phyloP scores from a whole-genome alignment of 805 yeast genomes.

The Wilhelminamyces savonicus region DNA sequence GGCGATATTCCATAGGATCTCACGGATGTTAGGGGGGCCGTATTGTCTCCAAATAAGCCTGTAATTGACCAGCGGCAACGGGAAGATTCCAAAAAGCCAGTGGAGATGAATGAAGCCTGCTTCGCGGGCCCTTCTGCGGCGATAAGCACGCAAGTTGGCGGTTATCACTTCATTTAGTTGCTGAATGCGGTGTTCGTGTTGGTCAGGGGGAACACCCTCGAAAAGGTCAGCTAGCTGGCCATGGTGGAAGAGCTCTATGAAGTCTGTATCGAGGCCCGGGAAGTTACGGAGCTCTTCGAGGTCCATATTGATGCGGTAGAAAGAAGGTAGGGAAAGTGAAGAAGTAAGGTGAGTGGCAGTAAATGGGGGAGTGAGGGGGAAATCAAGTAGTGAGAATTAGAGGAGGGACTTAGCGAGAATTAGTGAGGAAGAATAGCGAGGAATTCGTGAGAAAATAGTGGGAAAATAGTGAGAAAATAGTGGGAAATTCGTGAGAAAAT shows the following conservation, averaged over 20 bases:
- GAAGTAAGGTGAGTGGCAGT: no score
- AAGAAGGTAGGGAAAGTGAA: no score
- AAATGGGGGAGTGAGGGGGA: no score
- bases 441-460: no score
- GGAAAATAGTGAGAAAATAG: no score
- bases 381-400: no score
- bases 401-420: no score
- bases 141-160: no score
- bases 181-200: conserved; percentile 2
- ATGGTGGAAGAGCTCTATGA: conserved; percentile 13
- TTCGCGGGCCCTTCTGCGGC: no score
- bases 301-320: no score
- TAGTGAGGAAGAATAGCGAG: no score
- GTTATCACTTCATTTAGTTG: conserved; percentile 3
- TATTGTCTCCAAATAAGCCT: conserved; percentile 10
- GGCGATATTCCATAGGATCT: conserved; percentile 1
- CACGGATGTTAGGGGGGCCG: conserved; percentile 3
- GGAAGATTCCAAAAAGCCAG: conserved; percentile 12
- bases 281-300: conserved; percentile 12
- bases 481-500: no score
- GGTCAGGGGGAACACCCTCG: conserved; percentile 4
- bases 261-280: conserved; percentile 13
- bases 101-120: conserved; percentile 7
- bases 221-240: conserved; percentile 9
- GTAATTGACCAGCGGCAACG: conserved; percentile 15